Conservation (phyloP, 176 grass and related monocot genomes). For the Neostapfia colusana region DNA sequence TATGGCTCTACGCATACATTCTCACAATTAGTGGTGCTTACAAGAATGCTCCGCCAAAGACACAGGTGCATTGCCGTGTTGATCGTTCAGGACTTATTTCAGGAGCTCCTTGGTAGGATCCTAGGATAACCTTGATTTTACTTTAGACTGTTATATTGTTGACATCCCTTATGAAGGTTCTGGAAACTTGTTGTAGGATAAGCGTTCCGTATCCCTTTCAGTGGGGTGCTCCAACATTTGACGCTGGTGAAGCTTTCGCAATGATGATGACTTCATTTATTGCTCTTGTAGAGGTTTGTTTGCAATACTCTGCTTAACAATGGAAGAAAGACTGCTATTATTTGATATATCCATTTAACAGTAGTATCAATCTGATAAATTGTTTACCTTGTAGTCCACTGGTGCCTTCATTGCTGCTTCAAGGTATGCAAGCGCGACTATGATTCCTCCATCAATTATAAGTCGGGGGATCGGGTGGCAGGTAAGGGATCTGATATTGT, state of each 20-base stretch:
- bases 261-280: constrained; percentile 97
- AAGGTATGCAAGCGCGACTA: constrained; percentile 87
- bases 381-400: constrained; percentile 44
- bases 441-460: constrained; percentile 79
- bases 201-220: constrained; percentile 93
- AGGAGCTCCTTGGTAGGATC: constrained; percentile 79
- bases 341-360: neutral
- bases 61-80: constrained; percentile 82
- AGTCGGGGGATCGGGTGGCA: constrained; percentile 92
- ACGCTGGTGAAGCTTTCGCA: constrained; percentile 92
- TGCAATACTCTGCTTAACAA: neutral
- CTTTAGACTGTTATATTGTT: constrained; percentile 1
- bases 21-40: constrained; percentile 90
- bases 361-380: neutral
- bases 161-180: neutral
- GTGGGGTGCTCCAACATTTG: constrained; percentile 93
- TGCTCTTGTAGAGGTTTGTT: constrained; percentile 79
- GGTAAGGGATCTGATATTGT: constrained; percentile 41
- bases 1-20: constrained; percentile 88
- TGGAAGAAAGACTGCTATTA: neutral
- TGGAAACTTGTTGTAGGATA: constrained; percentile 56
- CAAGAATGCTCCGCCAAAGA: constrained; percentile 61
- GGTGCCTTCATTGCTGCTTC: constrained; percentile 78
- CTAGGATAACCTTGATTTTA: neutral
- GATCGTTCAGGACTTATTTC: constrained; percentile 79